A percentile compares a stretch with the other conserved stretches of the same genome.
Conservation (phyloP, 1,284 basidiomycete genomes). For the Somion occarium region DNA sequence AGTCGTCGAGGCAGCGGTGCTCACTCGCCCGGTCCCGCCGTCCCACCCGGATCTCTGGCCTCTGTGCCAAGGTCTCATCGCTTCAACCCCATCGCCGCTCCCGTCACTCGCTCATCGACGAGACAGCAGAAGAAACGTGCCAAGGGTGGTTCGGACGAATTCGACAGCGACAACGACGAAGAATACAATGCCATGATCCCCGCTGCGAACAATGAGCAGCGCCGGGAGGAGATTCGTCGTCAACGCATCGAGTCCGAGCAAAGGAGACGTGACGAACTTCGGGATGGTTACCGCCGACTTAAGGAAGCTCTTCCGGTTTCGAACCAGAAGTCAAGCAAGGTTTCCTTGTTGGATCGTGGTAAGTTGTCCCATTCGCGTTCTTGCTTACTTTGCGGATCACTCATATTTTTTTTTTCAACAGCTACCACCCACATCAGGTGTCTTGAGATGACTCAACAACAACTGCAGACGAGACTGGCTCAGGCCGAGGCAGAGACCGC, state of each 20-base stretch:
- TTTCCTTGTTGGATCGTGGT: constrained; percentile 80
- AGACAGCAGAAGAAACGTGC: constrained; percentile 43
- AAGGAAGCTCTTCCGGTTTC: constrained; percentile 81
- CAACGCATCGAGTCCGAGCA: constrained; percentile 87
- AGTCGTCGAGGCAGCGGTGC: constrained; percentile 63
- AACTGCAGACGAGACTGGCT: constrained; percentile 69
- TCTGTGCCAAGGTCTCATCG: constrained; percentile 66
- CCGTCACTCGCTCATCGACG: constrained; percentile 31
- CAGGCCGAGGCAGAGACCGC: constrained; percentile 72
- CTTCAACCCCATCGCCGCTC: constrained; percentile 65
- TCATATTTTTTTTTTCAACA: constrained; percentile 19
- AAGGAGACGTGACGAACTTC: constrained; percentile 80
- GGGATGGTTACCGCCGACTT: constrained; percentile 81
- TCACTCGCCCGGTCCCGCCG: constrained; percentile 54
- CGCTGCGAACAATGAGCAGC: constrained; percentile 43
- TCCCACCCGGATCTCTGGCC: constrained; percentile 52
- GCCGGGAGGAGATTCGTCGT: constrained; percentile 79
- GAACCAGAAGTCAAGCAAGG: constrained; percentile 87
- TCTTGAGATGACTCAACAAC: constrained; percentile 69
- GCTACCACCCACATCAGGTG: constrained; percentile 78
- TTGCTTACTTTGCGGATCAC: constrained; percentile 8
- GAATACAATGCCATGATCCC: constrained; percentile 52
- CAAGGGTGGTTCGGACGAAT: constrained; percentile 54
- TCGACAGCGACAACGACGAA: constrained; percentile 56
- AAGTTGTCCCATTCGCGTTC: constrained; percentile 24